These are phyloP conservation scores for Scheffersomyces spartinae DNA, from an alignment of 805 yeast species.

Conservation along the genomic window DNA sequence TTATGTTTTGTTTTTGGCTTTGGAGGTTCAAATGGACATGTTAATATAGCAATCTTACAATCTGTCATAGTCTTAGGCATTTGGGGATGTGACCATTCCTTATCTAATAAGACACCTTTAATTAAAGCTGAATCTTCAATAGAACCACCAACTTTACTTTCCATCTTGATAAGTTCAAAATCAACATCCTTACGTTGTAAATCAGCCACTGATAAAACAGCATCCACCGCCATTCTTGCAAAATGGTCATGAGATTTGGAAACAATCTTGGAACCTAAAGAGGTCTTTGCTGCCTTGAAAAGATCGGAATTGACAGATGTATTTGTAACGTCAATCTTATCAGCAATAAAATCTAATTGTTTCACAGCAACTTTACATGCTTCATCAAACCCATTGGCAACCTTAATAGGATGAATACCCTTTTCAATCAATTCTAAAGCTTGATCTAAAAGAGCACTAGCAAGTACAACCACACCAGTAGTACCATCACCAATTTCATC, in stretches of 20 bases:
- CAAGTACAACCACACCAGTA: conserved; percentile 95
- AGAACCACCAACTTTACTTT: conserved; percentile 93
- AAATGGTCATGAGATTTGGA: conserved; percentile 88
- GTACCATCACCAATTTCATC: conserved; percentile 99
- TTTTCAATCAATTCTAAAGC: conserved; percentile 89
- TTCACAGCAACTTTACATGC: conserved; percentile 87
- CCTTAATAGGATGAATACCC: conserved; percentile 94
- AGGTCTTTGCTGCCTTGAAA: conserved; percentile 86
- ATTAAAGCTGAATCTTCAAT: conserved; percentile 76
- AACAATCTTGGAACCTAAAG: conserved; percentile 91
- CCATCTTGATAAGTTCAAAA: conserved; percentile 90
- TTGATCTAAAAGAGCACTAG: conserved; percentile 89
- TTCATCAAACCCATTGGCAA: conserved; percentile 95
- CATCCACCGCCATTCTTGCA: conserved; percentile 95
- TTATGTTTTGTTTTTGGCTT: conserved; percentile 98
- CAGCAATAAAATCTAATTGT: conserved; percentile 67
- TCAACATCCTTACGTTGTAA: conserved; percentile 89
- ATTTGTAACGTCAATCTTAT: conserved; percentile 40
- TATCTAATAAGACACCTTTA: conserved; percentile 87
- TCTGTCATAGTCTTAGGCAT: conserved; percentile 78
- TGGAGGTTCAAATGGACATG: conserved; percentile 99
- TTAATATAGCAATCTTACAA: conserved; percentile 85
- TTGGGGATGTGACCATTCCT: conserved; percentile 97
- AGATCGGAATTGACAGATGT: conserved; percentile 46
- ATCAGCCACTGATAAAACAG: conserved; percentile 87